phyloP scores from a whole-genome alignment of 2,329 filamentous ascomycete species.

The Aspergillus phoenicis region DNA sequence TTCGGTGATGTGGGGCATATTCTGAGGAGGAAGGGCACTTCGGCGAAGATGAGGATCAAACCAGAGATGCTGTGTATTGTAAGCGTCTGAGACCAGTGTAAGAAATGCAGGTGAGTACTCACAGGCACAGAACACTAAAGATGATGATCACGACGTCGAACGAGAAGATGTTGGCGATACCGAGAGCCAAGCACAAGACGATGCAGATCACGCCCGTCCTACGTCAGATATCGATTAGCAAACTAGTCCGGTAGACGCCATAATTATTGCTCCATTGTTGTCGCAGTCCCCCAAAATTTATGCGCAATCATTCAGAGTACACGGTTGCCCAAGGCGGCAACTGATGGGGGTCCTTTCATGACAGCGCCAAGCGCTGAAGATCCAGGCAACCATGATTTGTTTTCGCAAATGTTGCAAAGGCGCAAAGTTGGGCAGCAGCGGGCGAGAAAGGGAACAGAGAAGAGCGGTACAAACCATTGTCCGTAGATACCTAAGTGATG shows the following conservation, averaged over 20 bases:
- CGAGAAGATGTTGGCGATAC: conserved; percentile 69
- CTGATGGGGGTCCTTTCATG: conserved; percentile 9
- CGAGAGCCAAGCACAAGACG: conserved; percentile 66
- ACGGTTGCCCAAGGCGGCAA: background rate
- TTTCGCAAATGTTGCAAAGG: conserved; percentile 8
- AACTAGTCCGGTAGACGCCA: background rate
- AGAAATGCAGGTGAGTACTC: conserved; percentile 29
- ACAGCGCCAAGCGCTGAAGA: conserved; percentile 22
- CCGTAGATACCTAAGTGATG: conserved; percentile 64
- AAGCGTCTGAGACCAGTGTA: conserved; percentile 31
- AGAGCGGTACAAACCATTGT: conserved; percentile 60
- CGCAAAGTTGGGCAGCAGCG: background rate
- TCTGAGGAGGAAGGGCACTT: conserved; percentile 90
- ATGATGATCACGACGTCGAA: conserved; percentile 60
- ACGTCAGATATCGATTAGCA: conserved; percentile 20
- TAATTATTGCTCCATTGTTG: background rate
- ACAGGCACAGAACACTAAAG: conserved; percentile 62
- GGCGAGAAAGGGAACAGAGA: conserved; percentile 3
- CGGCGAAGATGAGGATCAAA: conserved; percentile 78
- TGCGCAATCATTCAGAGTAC: background rate
- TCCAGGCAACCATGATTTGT: conserved; percentile 27
- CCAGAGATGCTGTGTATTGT: conserved; percentile 64
- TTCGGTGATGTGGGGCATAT: conserved; percentile 92
- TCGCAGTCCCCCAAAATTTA: background rate
- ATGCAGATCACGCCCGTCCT: conserved; percentile 61